Evolutionary conservation across 1,139 yeast species (phyloP).

Genomic region (Geotrichum australiense): DNA sequence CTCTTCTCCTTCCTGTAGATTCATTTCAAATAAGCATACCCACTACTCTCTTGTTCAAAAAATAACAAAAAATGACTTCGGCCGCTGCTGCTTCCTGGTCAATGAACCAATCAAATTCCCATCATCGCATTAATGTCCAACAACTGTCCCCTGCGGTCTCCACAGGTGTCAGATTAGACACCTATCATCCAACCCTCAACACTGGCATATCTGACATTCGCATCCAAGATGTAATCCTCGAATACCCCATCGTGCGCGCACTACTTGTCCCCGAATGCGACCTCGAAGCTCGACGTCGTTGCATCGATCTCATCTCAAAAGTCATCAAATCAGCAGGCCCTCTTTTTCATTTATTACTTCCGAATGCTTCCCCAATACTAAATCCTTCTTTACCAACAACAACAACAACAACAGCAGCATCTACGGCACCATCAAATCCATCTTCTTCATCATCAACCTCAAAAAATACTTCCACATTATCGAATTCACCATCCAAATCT

Average conservation of each 20-base stretch:
- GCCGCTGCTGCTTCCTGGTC: slow-evolving; percentile 14
- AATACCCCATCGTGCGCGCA: slow-evolving; percentile 30
- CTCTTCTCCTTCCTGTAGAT: too few species aligned
- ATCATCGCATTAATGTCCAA: slow-evolving; percentile 5
- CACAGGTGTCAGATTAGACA: slow-evolving; percentile 23
- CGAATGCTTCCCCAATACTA: too few species aligned
- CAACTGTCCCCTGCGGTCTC: slow-evolving; percentile 14
- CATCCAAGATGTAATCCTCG: slow-evolving; percentile 30
- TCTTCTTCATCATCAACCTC: neutral
- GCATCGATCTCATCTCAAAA: slow-evolving; percentile 25
- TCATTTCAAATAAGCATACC: too few species aligned
- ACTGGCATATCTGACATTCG: slow-evolving; percentile 31
- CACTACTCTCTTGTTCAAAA: too few species aligned
- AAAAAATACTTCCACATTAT: neutral
- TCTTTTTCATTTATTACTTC: slow-evolving; percentile 23
- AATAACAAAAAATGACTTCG: slow-evolving; percentile 1
- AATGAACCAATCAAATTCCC: slow-evolving; percentile 2
- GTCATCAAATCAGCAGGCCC: slow-evolving; percentile 31
- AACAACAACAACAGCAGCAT: slow-evolving; percentile 6
- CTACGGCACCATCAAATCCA: slow-evolving; percentile 5
- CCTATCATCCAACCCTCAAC: slow-evolving; percentile 29
- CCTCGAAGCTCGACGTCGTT: slow-evolving; percentile 29
- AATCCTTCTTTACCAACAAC: neutral
- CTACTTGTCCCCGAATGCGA: slow-evolving; percentile 32
- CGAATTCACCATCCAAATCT: slow-evolving; percentile 11